phyloP scores from a whole-genome alignment of 2,329 filamentous ascomycete species.

The Alternaria sp. region DNA sequence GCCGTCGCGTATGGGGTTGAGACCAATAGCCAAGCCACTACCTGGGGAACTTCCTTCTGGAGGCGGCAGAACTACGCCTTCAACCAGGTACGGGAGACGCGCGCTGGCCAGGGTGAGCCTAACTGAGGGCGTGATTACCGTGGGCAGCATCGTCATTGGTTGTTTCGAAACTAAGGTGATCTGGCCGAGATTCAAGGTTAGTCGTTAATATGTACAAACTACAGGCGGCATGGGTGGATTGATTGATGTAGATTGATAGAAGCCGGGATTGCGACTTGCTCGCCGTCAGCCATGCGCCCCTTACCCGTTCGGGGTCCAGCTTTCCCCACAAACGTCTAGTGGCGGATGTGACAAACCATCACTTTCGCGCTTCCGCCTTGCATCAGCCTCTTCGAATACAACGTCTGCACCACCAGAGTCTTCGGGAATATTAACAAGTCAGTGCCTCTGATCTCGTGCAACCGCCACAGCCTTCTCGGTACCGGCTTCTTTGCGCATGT shows the following conservation, averaged over 20 bases:
- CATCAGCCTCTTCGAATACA: conserved; percentile 25
- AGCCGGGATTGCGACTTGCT: conserved; percentile 38
- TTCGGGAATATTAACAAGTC: conserved; percentile 29
- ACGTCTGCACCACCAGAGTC: conserved; percentile 31
- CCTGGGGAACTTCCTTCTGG: conserved; percentile 27
- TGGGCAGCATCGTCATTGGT: conserved; percentile 37
- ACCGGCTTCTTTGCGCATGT: conserved; percentile 16
- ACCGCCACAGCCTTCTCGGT: conserved; percentile 13
- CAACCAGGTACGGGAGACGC: conserved; percentile 41
- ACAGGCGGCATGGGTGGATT: conserved; percentile 31
- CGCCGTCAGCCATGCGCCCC: conserved; percentile 30
- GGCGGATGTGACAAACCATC: conserved; percentile 17
- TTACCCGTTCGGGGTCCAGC: conserved; percentile 19
- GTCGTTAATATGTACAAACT: conserved; percentile 43
- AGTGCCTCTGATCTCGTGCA: conserved; percentile 10
- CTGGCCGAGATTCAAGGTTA: conserved; percentile 37
- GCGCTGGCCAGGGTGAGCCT: conserved; percentile 24
- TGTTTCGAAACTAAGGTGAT: conserved; percentile 21
- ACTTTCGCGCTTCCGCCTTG: conserved; percentile 24
- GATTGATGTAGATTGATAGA: conserved; percentile 51
- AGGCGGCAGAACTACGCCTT: conserved; percentile 29
- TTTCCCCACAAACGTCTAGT: conserved; percentile 32
- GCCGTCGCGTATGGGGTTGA: conserved; percentile 24
- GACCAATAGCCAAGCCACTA: conserved; percentile 31
- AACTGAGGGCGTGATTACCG: conserved; percentile 40